Conservation (phyloP, 805 yeast species). For the Lachancea thermotolerans region DNA sequence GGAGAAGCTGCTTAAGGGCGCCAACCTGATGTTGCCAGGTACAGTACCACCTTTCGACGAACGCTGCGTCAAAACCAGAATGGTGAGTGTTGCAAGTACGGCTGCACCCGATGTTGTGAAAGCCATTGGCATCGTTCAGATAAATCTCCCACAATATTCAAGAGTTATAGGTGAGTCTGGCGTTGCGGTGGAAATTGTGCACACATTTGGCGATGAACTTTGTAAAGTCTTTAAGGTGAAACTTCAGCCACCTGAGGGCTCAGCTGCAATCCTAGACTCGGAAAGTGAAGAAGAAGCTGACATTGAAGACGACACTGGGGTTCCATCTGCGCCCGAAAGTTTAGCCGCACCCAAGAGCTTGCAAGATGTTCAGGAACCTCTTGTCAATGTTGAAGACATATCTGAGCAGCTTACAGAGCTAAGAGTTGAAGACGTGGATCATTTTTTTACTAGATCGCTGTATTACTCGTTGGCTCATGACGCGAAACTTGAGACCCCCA, state of each 20-base stretch:
- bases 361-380: neutral
- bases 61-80: constrained; percentile 40
- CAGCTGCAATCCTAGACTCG: constrained; percentile 6
- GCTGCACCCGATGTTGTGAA: constrained; percentile 53
- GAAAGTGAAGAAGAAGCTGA: constrained; percentile 13
- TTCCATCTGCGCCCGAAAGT: no score
- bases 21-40: constrained; percentile 76
- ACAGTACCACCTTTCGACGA: constrained; percentile 50
- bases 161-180: constrained; percentile 62
- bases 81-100: constrained; percentile 67
- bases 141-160: constrained; percentile 39
- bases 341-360: constrained; percentile 1
- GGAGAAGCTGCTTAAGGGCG: constrained; percentile 59
- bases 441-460: constrained; percentile 64
- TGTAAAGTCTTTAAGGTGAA: constrained; percentile 42
- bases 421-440: constrained; percentile 62
- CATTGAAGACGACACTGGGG: neutral
- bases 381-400: constrained; percentile 19
- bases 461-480: constrained; percentile 60
- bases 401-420: constrained; percentile 38
- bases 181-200: constrained; percentile 69
- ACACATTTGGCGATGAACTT: constrained; percentile 60
- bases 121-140: constrained; percentile 62
- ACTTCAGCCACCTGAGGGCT: constrained; percentile 36
- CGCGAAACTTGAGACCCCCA: constrained; percentile 49